phyloP scores from a whole-genome alignment of 2,329 filamentous ascomycete genomes.

The Pseudocercospora vitis region DNA sequence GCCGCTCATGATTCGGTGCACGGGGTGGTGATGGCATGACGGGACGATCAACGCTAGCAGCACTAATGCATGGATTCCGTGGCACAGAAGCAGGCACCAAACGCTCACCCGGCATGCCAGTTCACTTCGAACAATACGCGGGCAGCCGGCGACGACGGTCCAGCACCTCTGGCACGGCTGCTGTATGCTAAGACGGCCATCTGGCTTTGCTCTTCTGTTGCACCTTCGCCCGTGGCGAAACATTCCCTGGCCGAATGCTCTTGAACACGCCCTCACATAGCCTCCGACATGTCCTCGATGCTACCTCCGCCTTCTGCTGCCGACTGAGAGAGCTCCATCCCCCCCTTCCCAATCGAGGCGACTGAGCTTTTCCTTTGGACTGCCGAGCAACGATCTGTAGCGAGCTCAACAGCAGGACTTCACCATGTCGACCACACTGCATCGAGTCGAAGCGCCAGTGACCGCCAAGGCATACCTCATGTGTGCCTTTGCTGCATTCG shows the following conservation, averaged over 20 bases:
- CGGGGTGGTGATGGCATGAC: not conserved
- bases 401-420: not conserved
- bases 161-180: too few relatives aligned
- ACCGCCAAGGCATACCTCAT: slow-evolving; percentile 56
- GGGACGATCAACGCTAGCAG: not conserved
- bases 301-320: not conserved
- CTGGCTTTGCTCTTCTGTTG: slow-evolving; percentile 3
- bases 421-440: slow-evolving; percentile 7
- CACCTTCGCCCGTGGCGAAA: not conserved
- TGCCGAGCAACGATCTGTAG: not conserved
- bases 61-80: slow-evolving; percentile 7
- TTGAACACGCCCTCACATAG: not conserved
- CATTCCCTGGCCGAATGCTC: not conserved
- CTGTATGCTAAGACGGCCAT: slow-evolving; percentile 7
- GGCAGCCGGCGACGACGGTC: too few relatives aligned
- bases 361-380: too few relatives aligned
- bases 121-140: too few relatives aligned
- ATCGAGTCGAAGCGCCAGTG: slow-evolving; percentile 40
- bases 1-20: slow-evolving; percentile 6
- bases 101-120: not conserved
- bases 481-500: slow-evolving; percentile 61
- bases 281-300: slow-evolving; percentile 1
- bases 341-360: not conserved
- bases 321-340: slow-evolving; percentile 2
- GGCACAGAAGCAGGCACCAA: not conserved